phyloP scores from a whole-genome alignment of 1,284 basidiomycete species.

The Coniophora puteana region DNA sequence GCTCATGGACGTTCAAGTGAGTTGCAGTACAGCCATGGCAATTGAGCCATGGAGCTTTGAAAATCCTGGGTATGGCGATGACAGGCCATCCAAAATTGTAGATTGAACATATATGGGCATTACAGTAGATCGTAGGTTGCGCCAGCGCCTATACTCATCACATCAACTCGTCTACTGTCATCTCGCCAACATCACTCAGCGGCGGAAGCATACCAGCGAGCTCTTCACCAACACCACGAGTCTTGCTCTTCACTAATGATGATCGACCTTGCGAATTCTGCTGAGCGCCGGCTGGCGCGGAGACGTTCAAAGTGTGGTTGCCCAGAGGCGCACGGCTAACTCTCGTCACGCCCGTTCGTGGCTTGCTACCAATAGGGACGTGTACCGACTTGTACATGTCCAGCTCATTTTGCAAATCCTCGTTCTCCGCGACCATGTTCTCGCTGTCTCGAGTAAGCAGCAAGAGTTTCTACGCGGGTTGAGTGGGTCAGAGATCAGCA shows the following conservation, averaged over 20 bases:
- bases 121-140: conserved; percentile 1
- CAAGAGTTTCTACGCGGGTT: conserved; percentile 47
- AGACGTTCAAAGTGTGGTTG: conserved; percentile 41
- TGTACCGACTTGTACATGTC: conserved; percentile 68
- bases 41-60: no score
- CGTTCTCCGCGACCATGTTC: conserved; percentile 39
- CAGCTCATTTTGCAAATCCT: conserved; percentile 58
- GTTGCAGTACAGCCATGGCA: no score
- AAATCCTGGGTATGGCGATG: no score
- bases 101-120: no score
- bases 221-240: conserved; percentile 16
- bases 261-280: neutral
- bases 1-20: no score
- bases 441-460: conserved; percentile 54
- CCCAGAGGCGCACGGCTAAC: conserved; percentile 53
- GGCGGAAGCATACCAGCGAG: conserved; percentile 19
- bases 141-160: conserved; percentile 17
- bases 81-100: no score
- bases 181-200: conserved; percentile 37
- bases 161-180: conserved; percentile 58
- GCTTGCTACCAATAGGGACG: conserved; percentile 52
- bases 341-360: conserved; percentile 60
- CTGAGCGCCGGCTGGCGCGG: no score
- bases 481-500: conserved; percentile 2
- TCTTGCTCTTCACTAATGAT: neutral